Base-by-base conservation (phyloP, 148 eudicot genomes). In the Chenopodium formosanum region DNA sequence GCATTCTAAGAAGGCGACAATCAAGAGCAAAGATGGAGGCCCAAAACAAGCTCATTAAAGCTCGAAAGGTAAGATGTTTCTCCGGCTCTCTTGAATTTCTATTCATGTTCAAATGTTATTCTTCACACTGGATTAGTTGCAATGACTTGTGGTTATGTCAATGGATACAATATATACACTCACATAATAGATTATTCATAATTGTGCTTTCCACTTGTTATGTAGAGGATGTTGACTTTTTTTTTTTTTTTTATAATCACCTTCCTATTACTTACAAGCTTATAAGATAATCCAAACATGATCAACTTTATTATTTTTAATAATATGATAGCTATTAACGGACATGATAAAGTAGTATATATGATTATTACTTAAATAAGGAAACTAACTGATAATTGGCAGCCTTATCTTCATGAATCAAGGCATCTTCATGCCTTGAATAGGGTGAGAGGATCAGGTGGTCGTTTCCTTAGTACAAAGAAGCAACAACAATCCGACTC, bases 341-440 rank as follows among this genome's bases (percentile, higher is more conserved):
- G 62, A 13, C 1, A 56, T 56, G 2, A 17, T 56, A 56, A 12
- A 56, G 22, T 56, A 17, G 22, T 16, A 14, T 56, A 17, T 56
- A 53, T 53, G 19, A 16, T 53, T 53, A 13, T 53, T 53, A 53
- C 0, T 53, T 13, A 14, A 13, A 13, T 14, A 16, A 13, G 16
- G 2, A 53, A 4, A 53, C 60, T 14, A 3, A 2, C 60, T 53
- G 4, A 53, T 80, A 37, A 64, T 20, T 63, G 47, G 91, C 90
- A 95, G 98, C 98, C 98, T 1, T 95, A 95, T 90, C 98, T 95
- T 76, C 98, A 95, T 17, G 98, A 95, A 84, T 95, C 98, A 9
- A 90, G 98, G 79, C 98, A 95, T 82, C 87, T 46, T 58, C 98
- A 95, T 83, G 97, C 97, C 25, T 56, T 93, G 77, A 95, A 93